phyloP scores from a whole-genome alignment of 164 flowering plant genomes.

The Macadamia tetraphylla region DNA sequence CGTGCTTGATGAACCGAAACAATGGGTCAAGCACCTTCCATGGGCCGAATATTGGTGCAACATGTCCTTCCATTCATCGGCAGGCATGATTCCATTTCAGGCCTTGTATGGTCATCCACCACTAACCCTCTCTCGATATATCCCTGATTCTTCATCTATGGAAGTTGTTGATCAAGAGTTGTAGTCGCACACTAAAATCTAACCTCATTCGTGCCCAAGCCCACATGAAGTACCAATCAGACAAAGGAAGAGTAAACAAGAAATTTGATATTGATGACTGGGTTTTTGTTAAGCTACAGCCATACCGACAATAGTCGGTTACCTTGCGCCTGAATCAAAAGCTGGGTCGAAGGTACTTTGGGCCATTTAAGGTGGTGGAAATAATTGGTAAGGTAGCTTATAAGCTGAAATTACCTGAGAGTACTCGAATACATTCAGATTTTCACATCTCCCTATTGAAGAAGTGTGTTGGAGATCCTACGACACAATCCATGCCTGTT shows the following conservation, averaged over 20 bases:
- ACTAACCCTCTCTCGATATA: background rate
- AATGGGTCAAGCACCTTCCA: background rate
- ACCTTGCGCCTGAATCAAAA: too few species aligned
- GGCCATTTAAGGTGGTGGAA: background rate
- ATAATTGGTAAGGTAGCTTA: background rate
- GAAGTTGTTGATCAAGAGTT: background rate
- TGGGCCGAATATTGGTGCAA: background rate
- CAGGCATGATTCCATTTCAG: background rate
- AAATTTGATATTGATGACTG: too few species aligned
- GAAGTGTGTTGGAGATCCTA: too few species aligned
- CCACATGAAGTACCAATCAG: background rate
- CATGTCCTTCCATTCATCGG: too few species aligned
- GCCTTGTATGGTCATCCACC: background rate
- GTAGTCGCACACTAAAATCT: background rate
- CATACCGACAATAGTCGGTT: background rate
- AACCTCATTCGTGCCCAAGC: background rate
- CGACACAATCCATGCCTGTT: too few species aligned
- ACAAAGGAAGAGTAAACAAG: too few species aligned
- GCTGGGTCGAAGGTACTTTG: too few species aligned
- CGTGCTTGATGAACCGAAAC: background rate
- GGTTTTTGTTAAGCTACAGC: background rate
- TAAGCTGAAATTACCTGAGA: background rate
- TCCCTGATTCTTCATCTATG: too few species aligned
- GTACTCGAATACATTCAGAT: background rate
- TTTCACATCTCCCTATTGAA: background rate